These are phyloP conservation scores for Populus nigra DNA, from an alignment of 345 rosid species.

Conservation along the genomic window DNA sequence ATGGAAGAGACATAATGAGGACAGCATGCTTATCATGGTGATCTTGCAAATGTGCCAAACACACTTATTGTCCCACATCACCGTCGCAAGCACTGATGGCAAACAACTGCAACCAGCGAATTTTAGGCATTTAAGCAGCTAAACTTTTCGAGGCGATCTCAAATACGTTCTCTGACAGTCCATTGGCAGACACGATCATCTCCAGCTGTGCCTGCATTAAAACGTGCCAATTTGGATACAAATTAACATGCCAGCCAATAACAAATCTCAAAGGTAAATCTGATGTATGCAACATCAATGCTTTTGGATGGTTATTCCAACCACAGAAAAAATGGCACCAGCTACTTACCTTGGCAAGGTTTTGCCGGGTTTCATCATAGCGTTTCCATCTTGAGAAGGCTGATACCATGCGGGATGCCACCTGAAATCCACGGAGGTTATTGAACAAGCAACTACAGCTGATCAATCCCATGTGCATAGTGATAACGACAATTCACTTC, in stretches of 20 bases:
- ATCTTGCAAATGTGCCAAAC: not conserved
- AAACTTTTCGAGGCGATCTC: conserved; percentile 96
- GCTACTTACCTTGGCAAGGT: conserved; percentile 68
- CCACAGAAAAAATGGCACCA: not conserved
- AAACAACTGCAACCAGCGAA: not conserved
- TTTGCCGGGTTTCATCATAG: conserved; percentile 76
- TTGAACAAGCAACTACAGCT: not conserved
- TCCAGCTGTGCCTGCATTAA: conserved; percentile 81
- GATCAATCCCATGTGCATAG: not conserved
- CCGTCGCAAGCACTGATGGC: not conserved
- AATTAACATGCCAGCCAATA: not conserved
- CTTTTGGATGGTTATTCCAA: not conserved
- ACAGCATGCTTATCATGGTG: not conserved
- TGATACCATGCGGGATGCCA: conserved; percentile 91
- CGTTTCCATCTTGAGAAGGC: conserved; percentile 99
- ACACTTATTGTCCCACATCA: not conserved
- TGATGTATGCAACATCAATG: not conserved
- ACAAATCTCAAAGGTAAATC: not conserved
- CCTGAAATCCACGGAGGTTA: conserved; percentile 36
- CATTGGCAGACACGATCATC: conserved; percentile 85
- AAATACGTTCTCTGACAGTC: conserved; percentile 87
- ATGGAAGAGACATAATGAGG: not conserved
- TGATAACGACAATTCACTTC: not conserved
- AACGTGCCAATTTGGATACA: not conserved
- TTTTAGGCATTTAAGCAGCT: conserved; percentile 44